Evolutionary conservation across 805 yeast genomes (phyloP).

Genomic region (Sugiyamaella americana): DNA sequence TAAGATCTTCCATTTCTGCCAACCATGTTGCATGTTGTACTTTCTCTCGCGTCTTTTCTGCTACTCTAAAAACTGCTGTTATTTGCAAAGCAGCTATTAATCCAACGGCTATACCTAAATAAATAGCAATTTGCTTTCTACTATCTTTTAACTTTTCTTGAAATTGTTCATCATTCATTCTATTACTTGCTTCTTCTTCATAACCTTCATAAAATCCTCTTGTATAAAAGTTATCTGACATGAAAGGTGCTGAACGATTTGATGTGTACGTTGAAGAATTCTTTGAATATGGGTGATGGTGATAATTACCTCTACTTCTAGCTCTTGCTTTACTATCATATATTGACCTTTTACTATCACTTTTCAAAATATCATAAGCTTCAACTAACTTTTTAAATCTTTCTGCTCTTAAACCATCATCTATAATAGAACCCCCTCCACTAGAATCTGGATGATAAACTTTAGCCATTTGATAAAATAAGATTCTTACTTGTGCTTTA

Average conservation of each 20-base stretch:
- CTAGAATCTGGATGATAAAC: conserved; percentile 72
- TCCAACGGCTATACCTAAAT: conserved; percentile 37
- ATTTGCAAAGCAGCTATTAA: conserved; percentile 37
- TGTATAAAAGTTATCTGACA: conserved; percentile 45
- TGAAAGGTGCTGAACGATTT: neutral
- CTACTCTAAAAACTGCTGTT: conserved; percentile 27
- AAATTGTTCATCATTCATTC: conserved; percentile 29
- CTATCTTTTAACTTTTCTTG: conserved; percentile 35
- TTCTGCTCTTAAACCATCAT: conserved; percentile 36
- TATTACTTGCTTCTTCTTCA: conserved; percentile 37
- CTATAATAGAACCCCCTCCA: conserved; percentile 28
- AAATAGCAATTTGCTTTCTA: conserved; percentile 39
- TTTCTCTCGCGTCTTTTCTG: conserved; percentile 22
- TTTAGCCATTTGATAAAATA: conserved; percentile 59
- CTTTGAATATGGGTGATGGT: neutral
- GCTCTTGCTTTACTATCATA: conserved; percentile 35
- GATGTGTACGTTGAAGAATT: conserved; percentile 1
- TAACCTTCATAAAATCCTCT: conserved; percentile 64
- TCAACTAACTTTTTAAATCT: conserved; percentile 50
- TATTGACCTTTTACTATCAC: conserved; percentile 37
- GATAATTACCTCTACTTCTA: neutral
- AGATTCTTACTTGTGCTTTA: conserved; percentile 37
- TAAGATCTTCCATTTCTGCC: conserved; percentile 28
- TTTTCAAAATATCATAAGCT: conserved; percentile 54
- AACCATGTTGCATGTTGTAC: conserved; percentile 36